Evolutionary conservation across 192 early-diverging fungal species (phyloP), one percentile per base, ranked within the genome.

Genomic region (Hyaloraphidium curvatum): DNA sequence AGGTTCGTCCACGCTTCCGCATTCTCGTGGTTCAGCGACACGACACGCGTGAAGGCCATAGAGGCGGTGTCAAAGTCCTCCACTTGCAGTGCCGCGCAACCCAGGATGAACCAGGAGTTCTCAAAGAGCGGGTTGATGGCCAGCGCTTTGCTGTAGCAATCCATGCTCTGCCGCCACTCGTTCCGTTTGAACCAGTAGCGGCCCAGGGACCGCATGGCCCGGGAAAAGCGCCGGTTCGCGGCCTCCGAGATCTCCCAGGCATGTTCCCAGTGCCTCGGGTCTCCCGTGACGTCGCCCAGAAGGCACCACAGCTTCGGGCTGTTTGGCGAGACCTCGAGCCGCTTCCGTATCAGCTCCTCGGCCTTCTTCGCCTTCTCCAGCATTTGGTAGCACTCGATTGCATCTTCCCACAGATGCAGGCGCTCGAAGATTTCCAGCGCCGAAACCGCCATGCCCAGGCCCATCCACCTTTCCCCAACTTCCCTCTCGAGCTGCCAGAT

Each of bases 1-100:
- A 98, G 64, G 65, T 98, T 98, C 58, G 83, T 96, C 91, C 92
- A 98, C 28, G 89, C 88, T 69, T 98, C 95, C 29, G 82, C 84
- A 58, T 93, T 92, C 52, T 79, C 75, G 29, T 61, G 41, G 54
- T 91, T 82, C 17, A 96, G 57, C 16, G 64, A 53, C 3, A 84
- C 80, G 13, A 78, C 78, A 33, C 78, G 79, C 39, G 71, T 64
- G 62, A 94, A 96, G 0, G 92, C 87, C 17, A 67, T 55, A 11
- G 73, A 61, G 3, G 82, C 90, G 1, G 66, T 62, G 26, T 82
- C 74, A 81, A 80, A 93, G 33, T 90, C 78, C 51, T 77, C 71
- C 5, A 68, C 52, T 25, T 81, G 77, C 74, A 96, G 77, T 1
- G 84, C 86, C 14, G 90, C 87, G 63, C 95, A 98, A 2, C 95